These are phyloP conservation scores for Cnidoscolus chayamansa DNA, from an alignment of 441 rosid species.

Conservation along the genomic window DNA sequence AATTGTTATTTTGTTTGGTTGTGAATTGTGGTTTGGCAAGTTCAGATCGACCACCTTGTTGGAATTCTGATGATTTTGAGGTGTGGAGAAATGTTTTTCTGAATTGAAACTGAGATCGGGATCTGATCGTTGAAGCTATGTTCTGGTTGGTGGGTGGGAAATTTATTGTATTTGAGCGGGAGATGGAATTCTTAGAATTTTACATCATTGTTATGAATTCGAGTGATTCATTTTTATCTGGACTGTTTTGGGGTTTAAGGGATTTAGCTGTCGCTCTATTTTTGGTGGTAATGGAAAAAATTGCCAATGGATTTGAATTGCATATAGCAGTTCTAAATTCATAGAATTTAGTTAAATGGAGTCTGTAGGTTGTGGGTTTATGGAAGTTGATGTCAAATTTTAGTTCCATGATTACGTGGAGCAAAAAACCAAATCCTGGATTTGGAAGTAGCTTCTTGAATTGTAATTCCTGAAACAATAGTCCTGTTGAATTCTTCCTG, in stretches of 20 bases:
- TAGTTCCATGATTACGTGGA: background rate
- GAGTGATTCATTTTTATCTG: background rate
- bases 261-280: background rate
- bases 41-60: constrained; percentile 6
- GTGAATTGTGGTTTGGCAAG: constrained; percentile 15
- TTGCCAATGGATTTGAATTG: constrained; percentile 6
- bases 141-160: constrained; percentile 1
- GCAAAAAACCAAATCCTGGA: constrained; percentile 7
- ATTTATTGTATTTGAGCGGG: background rate
- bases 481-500: constrained; percentile 17
- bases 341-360: background rate
- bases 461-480: background rate
- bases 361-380: background rate
- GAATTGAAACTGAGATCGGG: constrained; percentile 17
- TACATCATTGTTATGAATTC: background rate
- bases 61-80: background rate
- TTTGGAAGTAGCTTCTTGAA: constrained; percentile 11
- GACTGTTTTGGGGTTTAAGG: constrained; percentile 16
- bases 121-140: constrained; percentile 17
- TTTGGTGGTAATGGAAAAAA: background rate
- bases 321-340: background rate
- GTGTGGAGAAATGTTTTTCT: constrained; percentile 2
- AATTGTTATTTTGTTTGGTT: background rate
- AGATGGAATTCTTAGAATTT: constrained; percentile 9
- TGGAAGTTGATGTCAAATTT: background rate